These are phyloP conservation scores for Tricholoma saponaceum DNA, from an alignment of 768 basidiomycete species.

Conservation along the genomic window DNA sequence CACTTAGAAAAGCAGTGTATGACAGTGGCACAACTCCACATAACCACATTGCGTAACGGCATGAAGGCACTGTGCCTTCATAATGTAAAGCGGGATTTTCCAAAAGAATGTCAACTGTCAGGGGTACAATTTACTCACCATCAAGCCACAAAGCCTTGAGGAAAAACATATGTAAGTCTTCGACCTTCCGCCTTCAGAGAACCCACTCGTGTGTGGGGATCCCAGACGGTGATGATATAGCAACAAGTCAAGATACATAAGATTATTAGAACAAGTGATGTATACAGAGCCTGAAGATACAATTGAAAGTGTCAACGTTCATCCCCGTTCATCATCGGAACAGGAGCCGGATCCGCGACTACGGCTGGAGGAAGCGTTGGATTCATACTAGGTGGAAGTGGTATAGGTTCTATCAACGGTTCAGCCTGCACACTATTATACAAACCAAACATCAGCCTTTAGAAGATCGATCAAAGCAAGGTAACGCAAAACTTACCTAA, in stretches of 20 bases:
- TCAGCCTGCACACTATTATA: slow-evolving; percentile 19
- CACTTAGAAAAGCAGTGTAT: no score
- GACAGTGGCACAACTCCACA: no score
- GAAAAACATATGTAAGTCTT: no score
- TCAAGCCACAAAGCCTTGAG: neutral
- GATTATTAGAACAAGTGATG: neutral
- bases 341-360: neutral
- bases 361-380: slow-evolving; percentile 5
- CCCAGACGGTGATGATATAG: neutral
- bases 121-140: neutral
- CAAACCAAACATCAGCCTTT: neutral
- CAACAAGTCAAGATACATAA: neutral
- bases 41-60: no score
- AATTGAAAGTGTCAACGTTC: neutral
- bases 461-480: neutral
- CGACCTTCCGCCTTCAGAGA: no score
- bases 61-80: neutral
- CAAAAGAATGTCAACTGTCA: neutral
- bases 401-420: slow-evolving; percentile 17
- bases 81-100: neutral
- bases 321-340: neutral
- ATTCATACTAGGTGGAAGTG: slow-evolving; percentile 11
- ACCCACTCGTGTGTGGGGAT: no score
- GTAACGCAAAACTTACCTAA: slow-evolving; percentile 40
- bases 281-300: neutral